A percentile compares a stretch with the other conserved stretches of the same genome.
phyloP scores from a whole-genome alignment of 1,284 basidiomycete genomes.

The Laetiporus sulphureus region DNA sequence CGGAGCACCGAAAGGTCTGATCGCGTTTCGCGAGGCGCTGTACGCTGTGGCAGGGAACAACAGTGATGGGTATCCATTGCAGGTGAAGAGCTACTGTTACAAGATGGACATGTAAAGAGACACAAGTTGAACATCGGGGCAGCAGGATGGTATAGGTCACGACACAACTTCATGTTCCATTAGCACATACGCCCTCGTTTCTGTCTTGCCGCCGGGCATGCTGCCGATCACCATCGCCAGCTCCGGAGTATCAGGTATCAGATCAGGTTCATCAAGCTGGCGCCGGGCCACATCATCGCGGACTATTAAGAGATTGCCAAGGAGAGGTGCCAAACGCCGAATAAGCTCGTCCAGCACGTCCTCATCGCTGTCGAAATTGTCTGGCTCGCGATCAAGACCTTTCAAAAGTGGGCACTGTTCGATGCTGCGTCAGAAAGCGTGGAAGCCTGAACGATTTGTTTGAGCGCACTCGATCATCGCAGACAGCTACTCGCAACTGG shows the following conservation, averaged over 20 bases:
- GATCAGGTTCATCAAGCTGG: slow-evolving; percentile 1
- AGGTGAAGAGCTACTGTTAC: too few relatives aligned
- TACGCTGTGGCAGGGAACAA: too few relatives aligned
- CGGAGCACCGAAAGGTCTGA: too few relatives aligned
- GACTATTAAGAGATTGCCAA: slow-evolving; percentile 33
- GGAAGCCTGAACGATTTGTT: neutral
- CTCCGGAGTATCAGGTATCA: slow-evolving; percentile 3
- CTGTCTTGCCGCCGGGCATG: slow-evolving; percentile 4
- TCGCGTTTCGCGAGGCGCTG: too few relatives aligned
- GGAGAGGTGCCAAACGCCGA: slow-evolving; percentile 33
- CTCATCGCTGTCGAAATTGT: slow-evolving; percentile 34
- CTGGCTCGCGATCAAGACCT: slow-evolving; percentile 35
- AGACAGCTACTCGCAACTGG: slow-evolving; percentile 37
- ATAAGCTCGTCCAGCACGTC: slow-evolving; percentile 32
- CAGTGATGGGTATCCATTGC: too few relatives aligned
- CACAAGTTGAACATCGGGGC: too few relatives aligned
- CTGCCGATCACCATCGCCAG: slow-evolving; percentile 14
- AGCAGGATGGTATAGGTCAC: too few relatives aligned
- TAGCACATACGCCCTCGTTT: neutral
- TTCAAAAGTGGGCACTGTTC: slow-evolving; percentile 37
- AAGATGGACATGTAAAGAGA: neutral
- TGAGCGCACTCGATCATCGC: slow-evolving; percentile 21
- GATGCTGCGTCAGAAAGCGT: neutral
- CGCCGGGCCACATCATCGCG: slow-evolving; percentile 11
- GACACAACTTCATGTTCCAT: neutral